Evolutionary conservation across 2,329 filamentous ascomycete species (phyloP), one percentile per base, ranked within the genome.

Genomic region (Epichloe gansuensis): DNA sequence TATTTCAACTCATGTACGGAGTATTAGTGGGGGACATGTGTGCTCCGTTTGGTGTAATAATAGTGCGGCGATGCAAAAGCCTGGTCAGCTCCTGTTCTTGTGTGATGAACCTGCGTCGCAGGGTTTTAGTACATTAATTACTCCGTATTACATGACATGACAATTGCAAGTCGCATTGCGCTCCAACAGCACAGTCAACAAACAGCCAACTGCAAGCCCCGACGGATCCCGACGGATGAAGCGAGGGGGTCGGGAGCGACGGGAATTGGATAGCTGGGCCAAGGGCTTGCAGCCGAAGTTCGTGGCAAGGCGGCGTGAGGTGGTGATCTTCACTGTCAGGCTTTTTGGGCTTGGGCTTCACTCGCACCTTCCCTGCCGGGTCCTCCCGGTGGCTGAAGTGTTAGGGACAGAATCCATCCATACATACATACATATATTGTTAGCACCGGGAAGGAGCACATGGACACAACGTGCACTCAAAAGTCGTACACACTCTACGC

Each of bases 311-410:
- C 21, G 50, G 43, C 48, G 31, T 23, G 49, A 46, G 41, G n/a
- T 46, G 41, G n/a, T 46, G 48, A 39, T 13, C 13, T 17, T 44
- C 2, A 11, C 13, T 13, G 13, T 17, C 38, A n/a, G 15, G 38
- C 36, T 40, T 34, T 34, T 38, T 23, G 13, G 23, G 42, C 11
- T 42, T 9, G 31, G 31, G 31, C 27, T 25, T 25, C 6, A 25
- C 31, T 35, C 38, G 8, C 50, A 46, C 46, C 50, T 52, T 52
- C 42, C 51, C 47, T 50, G 49, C 51, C 51, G 54, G 54, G 46
- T 39, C 49, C 46, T 54, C 54, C 52, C 49, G 52, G 40, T 46
- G 39, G 47, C 49, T 27, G 46, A 27, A 46, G 43, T 41, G 46
- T 45, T 52, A 39, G 27, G 39, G 48, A n/a, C 27, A 12, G 25